Evolutionary conservation across 208 protist species (phyloP), one percentile per base, ranked within the genome.

Genomic region (Crithidia bombi): DNA sequence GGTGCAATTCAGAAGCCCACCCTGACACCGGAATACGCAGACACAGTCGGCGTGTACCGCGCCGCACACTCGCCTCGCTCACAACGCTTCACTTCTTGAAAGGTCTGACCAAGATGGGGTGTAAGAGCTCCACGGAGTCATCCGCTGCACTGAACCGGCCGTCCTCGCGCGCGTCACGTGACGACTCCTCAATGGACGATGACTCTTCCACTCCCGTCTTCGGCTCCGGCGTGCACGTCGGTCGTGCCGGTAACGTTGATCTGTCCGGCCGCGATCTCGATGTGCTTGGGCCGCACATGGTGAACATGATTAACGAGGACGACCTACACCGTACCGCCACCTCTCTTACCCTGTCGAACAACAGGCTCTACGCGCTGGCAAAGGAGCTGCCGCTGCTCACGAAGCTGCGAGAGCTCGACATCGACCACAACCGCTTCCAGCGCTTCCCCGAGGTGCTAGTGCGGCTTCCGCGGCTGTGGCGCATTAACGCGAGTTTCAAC

Each of bases 221-320:
- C 73, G 90, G 90, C 56, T 85, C 67, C 7, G 88, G 87, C 38
- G 77, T 95, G 2, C 90, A 95, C 64, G 86, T 95, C 38, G 90
- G 90, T 15, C 79, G 91, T 23, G 80, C 78, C 33, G 91, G 91
- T 47, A 92, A 96, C 59, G 88, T 92, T 5, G 86, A 96, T 59
- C 70, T 96, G 14, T 85, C 84, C 5, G 75, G 79, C 21, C 83
- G 91, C 23, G 85, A 86, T 17, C 73, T 96, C 21, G 78, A 87
- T 44, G 72, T 86, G 50, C 68, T 96, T 23, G 83, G 80, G 0
- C 64, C 69, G 17, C 73, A 82, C 11, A 85, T 90, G 44, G 79
- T 96, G 38, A 65, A 85, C 28, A 71, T 90, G 70, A 92, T 96
- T 49, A 82, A 73, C 26, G 59, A 82, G 41, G 88, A 92, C 59